Evolutionary conservation across 495 filamentous ascomycete genomes (phyloP).

Genomic region (Penicillium goetzii): DNA sequence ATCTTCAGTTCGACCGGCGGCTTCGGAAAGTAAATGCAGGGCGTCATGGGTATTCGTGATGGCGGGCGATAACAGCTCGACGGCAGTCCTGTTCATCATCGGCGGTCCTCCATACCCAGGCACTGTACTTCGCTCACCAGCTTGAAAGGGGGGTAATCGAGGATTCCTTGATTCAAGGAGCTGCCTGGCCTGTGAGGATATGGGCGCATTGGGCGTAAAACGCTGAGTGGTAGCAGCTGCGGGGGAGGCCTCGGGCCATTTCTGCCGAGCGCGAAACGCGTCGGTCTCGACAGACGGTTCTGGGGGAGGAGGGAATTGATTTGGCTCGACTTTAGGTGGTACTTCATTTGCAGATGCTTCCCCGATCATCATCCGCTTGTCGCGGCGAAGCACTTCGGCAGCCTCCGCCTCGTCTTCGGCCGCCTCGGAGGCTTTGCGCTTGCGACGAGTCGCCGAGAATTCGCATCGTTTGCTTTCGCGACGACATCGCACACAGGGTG

Average conservation of each 20-base stretch:
- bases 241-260: slow-evolving; percentile 40
- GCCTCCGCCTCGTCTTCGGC: slow-evolving; percentile 53
- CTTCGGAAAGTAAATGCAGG: slow-evolving; percentile 61
- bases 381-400: slow-evolving; percentile 50
- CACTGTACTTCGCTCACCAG: slow-evolving; percentile 32
- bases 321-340: slow-evolving; percentile 24
- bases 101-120: slow-evolving; percentile 45
- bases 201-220: slow-evolving; percentile 34
- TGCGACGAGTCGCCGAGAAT: slow-evolving; percentile 94
- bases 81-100: slow-evolving; percentile 58
- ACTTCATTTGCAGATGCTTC: slow-evolving; percentile 40
- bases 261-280: slow-evolving; percentile 29
- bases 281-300: slow-evolving; percentile 37
- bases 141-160: slow-evolving; percentile 34
- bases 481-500: slow-evolving; percentile 90
- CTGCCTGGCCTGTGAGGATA: slow-evolving; percentile 30
- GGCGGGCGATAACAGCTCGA: slow-evolving; percentile 58
- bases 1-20: slow-evolving; percentile 57
- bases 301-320: slow-evolving; percentile 34
- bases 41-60: slow-evolving; percentile 64
- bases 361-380: slow-evolving; percentile 55
- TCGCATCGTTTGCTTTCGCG: slow-evolving; percentile 93
- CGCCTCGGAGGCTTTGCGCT: slow-evolving; percentile 76
- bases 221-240: slow-evolving; percentile 24
- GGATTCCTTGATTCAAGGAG: slow-evolving; percentile 38